A percentile compares a stretch with the other conserved stretches of the same genome.
These are phyloP conservation scores for Apiospora sp. DNA, from an alignment of 2,329 filamentous ascomycete species.

Conservation along the genomic window DNA sequence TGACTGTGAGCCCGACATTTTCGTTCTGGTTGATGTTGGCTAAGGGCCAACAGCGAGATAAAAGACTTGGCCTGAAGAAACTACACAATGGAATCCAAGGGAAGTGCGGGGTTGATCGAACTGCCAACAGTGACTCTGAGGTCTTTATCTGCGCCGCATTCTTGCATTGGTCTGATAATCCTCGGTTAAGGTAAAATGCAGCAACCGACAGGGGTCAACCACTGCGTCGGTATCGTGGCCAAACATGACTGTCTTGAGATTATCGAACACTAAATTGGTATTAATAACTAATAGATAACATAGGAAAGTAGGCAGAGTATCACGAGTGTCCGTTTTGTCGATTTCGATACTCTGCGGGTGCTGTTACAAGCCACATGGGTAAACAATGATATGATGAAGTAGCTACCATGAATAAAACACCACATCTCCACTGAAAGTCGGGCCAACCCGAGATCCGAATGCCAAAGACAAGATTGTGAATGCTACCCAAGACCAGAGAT, in stretches of 20 bases:
- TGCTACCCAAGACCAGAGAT: too few relatives aligned
- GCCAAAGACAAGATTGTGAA: too few relatives aligned
- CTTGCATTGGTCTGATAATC: background rate
- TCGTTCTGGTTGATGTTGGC: background rate
- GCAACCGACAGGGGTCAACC: background rate
- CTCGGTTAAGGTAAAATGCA: background rate
- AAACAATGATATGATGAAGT: too few relatives aligned
- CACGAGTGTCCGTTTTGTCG: too few relatives aligned
- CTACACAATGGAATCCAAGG: background rate
- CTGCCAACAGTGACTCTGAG: too few relatives aligned
- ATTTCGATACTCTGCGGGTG: too few relatives aligned
- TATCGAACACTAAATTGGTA: background rate
- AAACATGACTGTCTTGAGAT: background rate
- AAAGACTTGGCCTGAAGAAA: background rate
- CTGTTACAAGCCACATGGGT: too few relatives aligned
- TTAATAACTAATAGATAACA: too few relatives aligned
- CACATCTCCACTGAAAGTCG: too few relatives aligned
- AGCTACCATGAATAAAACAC: too few relatives aligned
- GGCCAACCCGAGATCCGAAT: too few relatives aligned
- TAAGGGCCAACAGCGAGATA: background rate
- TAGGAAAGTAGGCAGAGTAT: too few relatives aligned
- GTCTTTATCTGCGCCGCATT: background rate
- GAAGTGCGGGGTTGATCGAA: background rate
- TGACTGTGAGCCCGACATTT: background rate
- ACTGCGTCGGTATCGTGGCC: background rate